Percentiles rank a stretch among this genome's conserved stretches.
phyloP scores from a whole-genome alignment of 2,329 filamentous ascomycete species.

The Colletotrichum sp. region DNA sequence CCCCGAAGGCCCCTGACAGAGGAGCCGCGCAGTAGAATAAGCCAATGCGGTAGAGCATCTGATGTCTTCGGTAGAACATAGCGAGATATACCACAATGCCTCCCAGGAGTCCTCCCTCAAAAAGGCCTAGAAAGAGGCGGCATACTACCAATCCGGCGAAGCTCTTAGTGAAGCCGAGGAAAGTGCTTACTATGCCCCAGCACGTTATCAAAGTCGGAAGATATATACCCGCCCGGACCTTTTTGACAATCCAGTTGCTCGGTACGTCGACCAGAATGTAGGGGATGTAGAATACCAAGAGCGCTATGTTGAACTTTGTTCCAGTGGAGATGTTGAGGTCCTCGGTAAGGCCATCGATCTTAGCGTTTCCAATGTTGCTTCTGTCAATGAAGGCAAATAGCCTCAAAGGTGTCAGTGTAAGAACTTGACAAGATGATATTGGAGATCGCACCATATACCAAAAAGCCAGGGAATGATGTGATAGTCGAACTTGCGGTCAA shows the following conservation, averaged over 20 bases:
- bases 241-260: slow-evolving; percentile 70
- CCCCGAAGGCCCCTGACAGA: slow-evolving; percentile 67
- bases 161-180: slow-evolving; percentile 26
- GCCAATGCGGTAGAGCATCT: slow-evolving; percentile 38
- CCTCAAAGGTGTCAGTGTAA: slow-evolving; percentile 14
- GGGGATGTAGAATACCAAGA: slow-evolving; percentile 69
- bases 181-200: slow-evolving; percentile 28
- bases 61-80: slow-evolving; percentile 69
- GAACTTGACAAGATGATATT: no score
- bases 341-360: slow-evolving; percentile 42
- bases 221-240: slow-evolving; percentile 66
- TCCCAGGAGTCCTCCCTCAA: slow-evolving; percentile 62
- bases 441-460: background rate
- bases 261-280: slow-evolving; percentile 71
- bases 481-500: slow-evolving; percentile 29
- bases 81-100: slow-evolving; percentile 59
- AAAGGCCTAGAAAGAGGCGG: slow-evolving; percentile 55
- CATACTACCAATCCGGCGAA: slow-evolving; percentile 27
- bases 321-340: slow-evolving; percentile 50
- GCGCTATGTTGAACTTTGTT: slow-evolving; percentile 65
- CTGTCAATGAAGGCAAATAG: slow-evolving; percentile 61
- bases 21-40: slow-evolving; percentile 76
- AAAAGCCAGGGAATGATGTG: slow-evolving; percentile 10
- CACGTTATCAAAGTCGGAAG: slow-evolving; percentile 67
- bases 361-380: slow-evolving; percentile 56